Evolutionary conservation across 208 protist genomes (phyloP).

Genomic region (Herpetomonas tarakana): DNA sequence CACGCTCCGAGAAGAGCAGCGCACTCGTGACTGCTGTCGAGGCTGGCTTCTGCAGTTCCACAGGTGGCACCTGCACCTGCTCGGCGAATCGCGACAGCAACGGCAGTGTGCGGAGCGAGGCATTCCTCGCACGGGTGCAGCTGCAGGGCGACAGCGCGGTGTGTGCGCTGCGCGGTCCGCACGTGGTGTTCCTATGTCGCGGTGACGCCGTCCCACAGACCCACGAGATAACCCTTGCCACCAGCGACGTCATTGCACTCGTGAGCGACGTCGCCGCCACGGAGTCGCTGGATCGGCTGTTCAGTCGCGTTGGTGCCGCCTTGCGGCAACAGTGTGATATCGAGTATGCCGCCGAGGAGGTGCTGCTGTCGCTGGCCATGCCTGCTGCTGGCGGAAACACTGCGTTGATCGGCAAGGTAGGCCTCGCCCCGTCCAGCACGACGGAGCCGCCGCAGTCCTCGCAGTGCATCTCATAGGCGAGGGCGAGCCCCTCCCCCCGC

Average conservation of each 20-base stretch:
- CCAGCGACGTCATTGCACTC: conserved; percentile 55
- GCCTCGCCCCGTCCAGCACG: not conserved
- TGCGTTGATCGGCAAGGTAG: not conserved
- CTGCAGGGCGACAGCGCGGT: conserved; percentile 42
- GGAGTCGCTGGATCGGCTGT: conserved; percentile 19
- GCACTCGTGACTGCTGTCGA: conserved; percentile 22
- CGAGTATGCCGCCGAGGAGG: conserved; percentile 80
- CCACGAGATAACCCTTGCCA: conserved; percentile 42
- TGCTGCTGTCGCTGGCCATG: conserved; percentile 41
- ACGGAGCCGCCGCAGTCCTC: not conserved
- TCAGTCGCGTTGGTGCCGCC: conserved; percentile 11
- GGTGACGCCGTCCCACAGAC: conserved; percentile 42
- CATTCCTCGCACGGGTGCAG: conserved; percentile 26
- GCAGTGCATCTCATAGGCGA: not conserved
- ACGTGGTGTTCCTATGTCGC: conserved; percentile 56
- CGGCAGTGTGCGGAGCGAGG: conserved; percentile 1
- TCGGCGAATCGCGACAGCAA: not conserved
- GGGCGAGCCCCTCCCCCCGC: no score
- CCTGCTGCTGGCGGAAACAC: not conserved
- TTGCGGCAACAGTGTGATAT: conserved; percentile 32
- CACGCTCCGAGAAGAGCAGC: conserved; percentile 26
- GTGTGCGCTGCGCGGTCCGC: conserved; percentile 45
- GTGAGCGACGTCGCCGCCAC: conserved; percentile 33
- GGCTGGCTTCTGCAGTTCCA: no score
- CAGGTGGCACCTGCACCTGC: conserved; percentile 6